These are phyloP conservation scores for Cucumis melo DNA, from an alignment of 306 rosid species.

Conservation along the genomic window DNA sequence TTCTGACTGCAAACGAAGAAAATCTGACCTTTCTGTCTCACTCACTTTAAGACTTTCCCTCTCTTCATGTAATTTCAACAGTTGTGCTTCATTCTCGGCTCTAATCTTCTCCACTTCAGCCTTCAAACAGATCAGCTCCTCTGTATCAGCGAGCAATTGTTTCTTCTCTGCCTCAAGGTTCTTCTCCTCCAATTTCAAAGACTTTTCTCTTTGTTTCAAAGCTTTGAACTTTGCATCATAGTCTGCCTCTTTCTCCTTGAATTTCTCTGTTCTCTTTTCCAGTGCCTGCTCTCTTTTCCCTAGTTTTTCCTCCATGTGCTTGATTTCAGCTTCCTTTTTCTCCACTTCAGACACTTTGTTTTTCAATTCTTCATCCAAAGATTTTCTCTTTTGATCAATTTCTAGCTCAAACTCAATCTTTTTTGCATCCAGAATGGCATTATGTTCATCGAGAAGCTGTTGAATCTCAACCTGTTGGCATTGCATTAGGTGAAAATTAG, in stretches of 20 bases:
- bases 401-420: conserved; percentile 70
- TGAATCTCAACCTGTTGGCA: conserved; percentile 63
- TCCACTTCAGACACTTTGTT: conserved; percentile 53
- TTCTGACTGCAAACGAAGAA: conserved; percentile 60
- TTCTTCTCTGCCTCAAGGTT: conserved; percentile 45
- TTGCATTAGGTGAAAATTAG: not conserved
- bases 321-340: conserved; percentile 77
- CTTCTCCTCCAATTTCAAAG: conserved; percentile 52
- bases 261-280: conserved; percentile 71
- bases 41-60: conserved; percentile 44
- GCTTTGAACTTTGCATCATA: conserved; percentile 58
- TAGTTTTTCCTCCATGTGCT: conserved; percentile 73
- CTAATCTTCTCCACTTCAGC: conserved; percentile 57
- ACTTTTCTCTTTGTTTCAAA: conserved; percentile 64
- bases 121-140: conserved; percentile 46
- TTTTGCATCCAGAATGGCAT: conserved; percentile 42
- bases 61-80: conserved; percentile 55
- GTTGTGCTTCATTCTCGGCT: conserved; percentile 49
- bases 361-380: conserved; percentile 61
- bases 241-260: conserved; percentile 84
- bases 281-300: conserved; percentile 71
- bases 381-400: conserved; percentile 57
- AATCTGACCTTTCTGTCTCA: conserved; percentile 72
- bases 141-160: conserved; percentile 43
- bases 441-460: conserved; percentile 74